Conservation (phyloP, 2,329 filamentous ascomycete genomes). For the Pseudocercospora fijiensis region DNA sequence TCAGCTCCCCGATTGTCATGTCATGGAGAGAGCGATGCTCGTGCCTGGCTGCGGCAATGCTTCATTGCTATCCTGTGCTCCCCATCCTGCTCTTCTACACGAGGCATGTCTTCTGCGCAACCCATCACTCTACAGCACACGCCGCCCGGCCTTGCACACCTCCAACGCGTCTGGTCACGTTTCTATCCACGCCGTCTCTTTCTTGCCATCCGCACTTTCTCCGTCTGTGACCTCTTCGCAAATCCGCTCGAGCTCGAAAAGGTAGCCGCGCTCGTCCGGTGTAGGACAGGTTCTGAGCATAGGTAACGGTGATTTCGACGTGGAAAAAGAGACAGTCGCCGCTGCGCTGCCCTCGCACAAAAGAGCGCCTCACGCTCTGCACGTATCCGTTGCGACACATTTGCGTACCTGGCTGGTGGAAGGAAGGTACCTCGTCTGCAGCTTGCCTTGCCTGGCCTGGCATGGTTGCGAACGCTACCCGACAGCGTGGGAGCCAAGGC, state of each 20-base stretch:
- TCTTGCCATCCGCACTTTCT: not conserved
- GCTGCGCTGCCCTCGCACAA: not conserved
- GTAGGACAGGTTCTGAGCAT: not conserved
- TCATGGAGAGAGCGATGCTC: not conserved
- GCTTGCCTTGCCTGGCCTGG: constrained; percentile 7
- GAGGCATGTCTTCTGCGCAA: not conserved
- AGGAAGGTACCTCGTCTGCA: not conserved
- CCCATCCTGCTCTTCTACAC: not conserved
- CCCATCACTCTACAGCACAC: not conserved
- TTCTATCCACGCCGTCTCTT: not conserved
- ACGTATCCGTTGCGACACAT: constrained; percentile 7
- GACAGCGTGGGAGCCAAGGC: not conserved
- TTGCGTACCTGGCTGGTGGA: constrained; percentile 12
- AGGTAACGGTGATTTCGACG: not conserved
- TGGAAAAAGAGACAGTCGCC: not conserved
- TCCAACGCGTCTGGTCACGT: not conserved
- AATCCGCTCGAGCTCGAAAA: not conserved
- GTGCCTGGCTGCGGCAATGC: too few relatives aligned
- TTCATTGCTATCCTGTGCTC: not conserved
- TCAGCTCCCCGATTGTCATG: not conserved
- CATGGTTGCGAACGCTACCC: constrained; percentile 1
- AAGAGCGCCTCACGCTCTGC: constrained; percentile 9
- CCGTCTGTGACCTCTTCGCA: not conserved
- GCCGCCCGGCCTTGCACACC: not conserved
- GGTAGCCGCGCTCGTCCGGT: constrained; percentile 15